Evolutionary conservation across 257 asterid genomes (phyloP).

Genomic region (Solanum virginianum): DNA sequence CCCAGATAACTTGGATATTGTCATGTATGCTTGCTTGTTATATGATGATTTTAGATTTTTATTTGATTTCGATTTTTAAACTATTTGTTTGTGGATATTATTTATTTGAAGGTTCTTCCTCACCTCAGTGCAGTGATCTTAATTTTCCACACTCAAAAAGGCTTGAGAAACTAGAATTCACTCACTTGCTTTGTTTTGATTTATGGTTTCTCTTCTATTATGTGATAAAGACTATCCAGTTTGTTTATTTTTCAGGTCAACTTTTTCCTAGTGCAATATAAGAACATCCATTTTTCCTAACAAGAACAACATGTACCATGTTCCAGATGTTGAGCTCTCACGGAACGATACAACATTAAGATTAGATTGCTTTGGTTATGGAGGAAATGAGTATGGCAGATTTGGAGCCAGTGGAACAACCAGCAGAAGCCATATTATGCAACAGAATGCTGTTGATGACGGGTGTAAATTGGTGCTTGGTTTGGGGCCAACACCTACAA

Average conservation of each 20-base stretch:
- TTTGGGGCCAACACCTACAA: constrained; percentile 72
- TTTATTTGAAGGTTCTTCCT: background rate
- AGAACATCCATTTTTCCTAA: constrained; percentile 11
- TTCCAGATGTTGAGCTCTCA: constrained; percentile 25
- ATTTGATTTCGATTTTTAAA: background rate
- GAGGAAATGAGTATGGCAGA: constrained; percentile 22
- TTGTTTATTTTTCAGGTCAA: constrained; percentile 1
- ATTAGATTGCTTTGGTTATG: constrained; percentile 67
- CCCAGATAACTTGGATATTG: background rate
- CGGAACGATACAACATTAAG: constrained; percentile 59
- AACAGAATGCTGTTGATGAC: constrained; percentile 43
- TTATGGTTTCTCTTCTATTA: constrained; percentile 15
- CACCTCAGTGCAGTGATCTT: background rate
- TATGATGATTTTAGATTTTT: background rate
- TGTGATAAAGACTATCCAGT: background rate
- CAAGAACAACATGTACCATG: constrained; percentile 24
- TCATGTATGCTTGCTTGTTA: background rate
- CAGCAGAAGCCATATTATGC: constrained; percentile 12
- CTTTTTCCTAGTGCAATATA: constrained; percentile 5
- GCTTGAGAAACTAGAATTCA: background rate
- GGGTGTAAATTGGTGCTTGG: constrained; percentile 88
- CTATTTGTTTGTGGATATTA: background rate
- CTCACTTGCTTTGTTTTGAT: constrained; percentile 26
- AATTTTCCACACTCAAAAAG: background rate
- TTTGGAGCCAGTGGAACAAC: constrained; percentile 20